These are phyloP conservation scores for Antrodiella citrinella DNA, from an alignment of 768 basidiomycete genomes.

Conservation along the genomic window DNA sequence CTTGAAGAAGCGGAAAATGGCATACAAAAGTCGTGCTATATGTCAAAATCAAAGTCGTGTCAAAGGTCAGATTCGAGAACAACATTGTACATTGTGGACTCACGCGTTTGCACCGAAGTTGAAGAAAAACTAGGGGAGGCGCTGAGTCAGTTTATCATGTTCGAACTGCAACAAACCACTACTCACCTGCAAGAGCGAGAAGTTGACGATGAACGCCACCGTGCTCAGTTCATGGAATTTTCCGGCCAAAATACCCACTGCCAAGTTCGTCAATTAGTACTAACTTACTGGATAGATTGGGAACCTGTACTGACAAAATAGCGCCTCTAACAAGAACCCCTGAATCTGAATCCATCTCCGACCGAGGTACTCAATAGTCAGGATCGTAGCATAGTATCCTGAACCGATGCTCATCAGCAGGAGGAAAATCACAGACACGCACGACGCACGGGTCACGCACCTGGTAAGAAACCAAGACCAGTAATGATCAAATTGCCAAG, in stretches of 20 bases:
- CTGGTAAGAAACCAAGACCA: constrained; percentile 68
- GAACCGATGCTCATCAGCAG: not conserved
- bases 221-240: constrained; percentile 50
- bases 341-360: constrained; percentile 70
- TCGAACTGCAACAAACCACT: no score
- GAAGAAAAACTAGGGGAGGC: constrained; percentile 80
- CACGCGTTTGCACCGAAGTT: constrained; percentile 65
- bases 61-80: not conserved
- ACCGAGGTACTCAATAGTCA: constrained; percentile 66
- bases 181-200: constrained; percentile 65
- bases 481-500: constrained; percentile 68
- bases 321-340: constrained; percentile 62
- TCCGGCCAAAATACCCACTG: constrained; percentile 64
- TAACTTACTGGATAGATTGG: no score
- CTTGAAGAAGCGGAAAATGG: constrained; percentile 2
- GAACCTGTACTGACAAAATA: constrained; percentile 43
- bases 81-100: not conserved
- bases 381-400: constrained; percentile 62
- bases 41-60: not conserved
- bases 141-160: no score
- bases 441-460: not conserved
- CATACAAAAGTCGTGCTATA: constrained; percentile 23
- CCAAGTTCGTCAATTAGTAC: not conserved
- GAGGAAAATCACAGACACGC: not conserved
- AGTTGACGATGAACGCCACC: constrained; percentile 60